phyloP scores from a whole-genome alignment of 108 stramenopile genomes.

The Cyclotella distinguenda region DNA sequence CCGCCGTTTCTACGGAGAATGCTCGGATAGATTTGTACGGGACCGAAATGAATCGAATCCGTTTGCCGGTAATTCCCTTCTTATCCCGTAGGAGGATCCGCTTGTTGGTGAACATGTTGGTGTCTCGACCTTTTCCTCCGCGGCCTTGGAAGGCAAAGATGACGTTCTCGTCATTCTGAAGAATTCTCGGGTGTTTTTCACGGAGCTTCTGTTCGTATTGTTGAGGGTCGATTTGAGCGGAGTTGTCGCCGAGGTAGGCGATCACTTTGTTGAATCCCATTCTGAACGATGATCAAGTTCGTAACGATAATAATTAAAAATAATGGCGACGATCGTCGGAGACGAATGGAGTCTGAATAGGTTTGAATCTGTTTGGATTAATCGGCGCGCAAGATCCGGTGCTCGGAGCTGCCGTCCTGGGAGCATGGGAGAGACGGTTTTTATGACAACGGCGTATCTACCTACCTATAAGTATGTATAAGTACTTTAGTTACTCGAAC shows the following conservation, averaged over 20 bases:
- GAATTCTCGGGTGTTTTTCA: slow-evolving; percentile 35
- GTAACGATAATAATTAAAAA: too few species aligned
- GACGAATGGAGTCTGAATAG: too few species aligned
- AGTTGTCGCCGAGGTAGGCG: slow-evolving; percentile 41
- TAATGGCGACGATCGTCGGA: too few species aligned
- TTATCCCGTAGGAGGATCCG: slow-evolving; percentile 59
- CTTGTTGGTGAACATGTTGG: slow-evolving; percentile 50
- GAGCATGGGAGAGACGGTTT: too few species aligned
- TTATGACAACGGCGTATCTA: too few species aligned
- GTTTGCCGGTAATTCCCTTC: slow-evolving; percentile 57
- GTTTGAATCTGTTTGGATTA: too few species aligned
- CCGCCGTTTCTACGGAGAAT: slow-evolving; percentile 52
- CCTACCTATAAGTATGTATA: too few species aligned
- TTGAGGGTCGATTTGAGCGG: slow-evolving; percentile 32
- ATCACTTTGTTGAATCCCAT: slow-evolving; percentile 11
- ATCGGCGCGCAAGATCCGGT: too few species aligned
- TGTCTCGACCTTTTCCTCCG: slow-evolving; percentile 60
- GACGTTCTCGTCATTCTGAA: slow-evolving; percentile 47
- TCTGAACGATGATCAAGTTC: background rate
- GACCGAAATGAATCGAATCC: slow-evolving; percentile 45
- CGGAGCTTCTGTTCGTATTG: slow-evolving; percentile 37
- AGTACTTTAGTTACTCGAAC: too few species aligned
- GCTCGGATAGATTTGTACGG: slow-evolving; percentile 47
- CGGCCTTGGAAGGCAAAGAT: slow-evolving; percentile 62
- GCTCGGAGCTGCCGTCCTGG: too few species aligned